A percentile compares a stretch with the other conserved stretches of the same genome.
Evolutionary conservation across 352 stramenopile genomes (phyloP).

Genomic region (Plasmopara muralis): DNA sequence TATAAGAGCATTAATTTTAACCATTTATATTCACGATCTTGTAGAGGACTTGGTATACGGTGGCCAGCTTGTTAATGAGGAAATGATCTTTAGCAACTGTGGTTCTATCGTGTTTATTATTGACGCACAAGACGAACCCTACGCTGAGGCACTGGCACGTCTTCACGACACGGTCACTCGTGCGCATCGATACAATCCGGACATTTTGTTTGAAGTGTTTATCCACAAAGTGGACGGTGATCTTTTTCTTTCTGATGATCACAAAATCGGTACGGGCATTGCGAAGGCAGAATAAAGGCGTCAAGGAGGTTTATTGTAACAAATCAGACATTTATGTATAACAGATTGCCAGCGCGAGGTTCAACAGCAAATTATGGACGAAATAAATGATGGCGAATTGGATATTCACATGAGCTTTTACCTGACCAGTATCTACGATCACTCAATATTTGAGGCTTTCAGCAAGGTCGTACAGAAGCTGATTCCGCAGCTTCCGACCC

Average conservation of each 20-base stretch:
- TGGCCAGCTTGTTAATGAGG: conserved; percentile 84
- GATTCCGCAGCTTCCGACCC: conserved; percentile 94
- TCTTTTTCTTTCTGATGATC: conserved; percentile 96
- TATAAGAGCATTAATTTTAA: too few relatives aligned
- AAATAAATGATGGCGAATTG: conserved; percentile 91
- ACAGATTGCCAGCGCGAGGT: conserved; percentile 95
- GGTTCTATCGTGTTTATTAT: conserved; percentile 96
- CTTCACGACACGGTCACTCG: conserved; percentile 86
- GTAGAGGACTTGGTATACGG: conserved; percentile 83
- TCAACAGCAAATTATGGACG: conserved; percentile 95
- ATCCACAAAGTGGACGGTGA: conserved; percentile 99
- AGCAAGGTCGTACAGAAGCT: conserved; percentile 97
- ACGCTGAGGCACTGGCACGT: conserved; percentile 78
- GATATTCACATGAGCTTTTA: conserved; percentile 93
- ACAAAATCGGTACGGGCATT: conserved; percentile 88
- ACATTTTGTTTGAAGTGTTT: conserved; percentile 97
- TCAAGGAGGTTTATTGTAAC: neutral
- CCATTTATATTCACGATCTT: neutral
- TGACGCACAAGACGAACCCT: conserved; percentile 94
- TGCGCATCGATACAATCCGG: conserved; percentile 89
- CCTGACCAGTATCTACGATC: conserved; percentile 89
- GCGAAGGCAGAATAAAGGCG: neutral
- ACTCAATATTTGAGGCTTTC: conserved; percentile 97
- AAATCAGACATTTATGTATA: neutral
- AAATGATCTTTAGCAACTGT: conserved; percentile 89